Conservation (phyloP, 805 yeast species). For the Candida pseudoglaebosa region DNA sequence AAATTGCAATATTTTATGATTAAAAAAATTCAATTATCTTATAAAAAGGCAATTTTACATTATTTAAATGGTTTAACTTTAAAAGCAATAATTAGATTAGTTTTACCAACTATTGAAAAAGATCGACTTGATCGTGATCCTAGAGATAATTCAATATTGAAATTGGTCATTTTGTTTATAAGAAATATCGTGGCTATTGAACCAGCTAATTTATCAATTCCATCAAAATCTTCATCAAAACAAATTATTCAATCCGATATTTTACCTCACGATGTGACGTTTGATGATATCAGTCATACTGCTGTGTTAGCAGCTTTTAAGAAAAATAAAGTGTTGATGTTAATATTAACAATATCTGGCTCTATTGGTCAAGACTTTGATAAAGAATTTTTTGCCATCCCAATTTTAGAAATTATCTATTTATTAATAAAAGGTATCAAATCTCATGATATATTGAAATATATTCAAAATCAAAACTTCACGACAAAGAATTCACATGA, state of each 20-base stretch:
- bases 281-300: conserved; percentile 66
- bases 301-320: conserved; percentile 55
- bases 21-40: conserved; percentile 61
- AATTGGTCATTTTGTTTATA: conserved; percentile 67
- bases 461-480: conserved; percentile 3
- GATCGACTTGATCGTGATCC: conserved; percentile 55
- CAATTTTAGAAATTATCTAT: conserved; percentile 67
- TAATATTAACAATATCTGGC: conserved; percentile 67
- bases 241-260: conserved; percentile 27
- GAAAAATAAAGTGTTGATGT: conserved; percentile 68
- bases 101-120: conserved; percentile 55
- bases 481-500: conserved; percentile 1
- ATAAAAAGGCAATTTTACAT: conserved; percentile 64
- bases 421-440: conserved; percentile 57
- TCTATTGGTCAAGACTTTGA: conserved; percentile 64
- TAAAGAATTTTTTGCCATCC: conserved; percentile 53
- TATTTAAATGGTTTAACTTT: conserved; percentile 59
- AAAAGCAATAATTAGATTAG: conserved; percentile 65
- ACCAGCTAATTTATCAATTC: conserved; percentile 55
- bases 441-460: conserved; percentile 25
- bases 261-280: conserved; percentile 53
- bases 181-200: conserved; percentile 78
- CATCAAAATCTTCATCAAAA: conserved; percentile 32
- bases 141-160: conserved; percentile 68
- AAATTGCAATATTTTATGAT: conserved; percentile 54